Evolutionary conservation across 345 rosid genomes (phyloP), one percentile per base, ranked within the genome.

Genomic region (Euphorbia tirucalli): DNA sequence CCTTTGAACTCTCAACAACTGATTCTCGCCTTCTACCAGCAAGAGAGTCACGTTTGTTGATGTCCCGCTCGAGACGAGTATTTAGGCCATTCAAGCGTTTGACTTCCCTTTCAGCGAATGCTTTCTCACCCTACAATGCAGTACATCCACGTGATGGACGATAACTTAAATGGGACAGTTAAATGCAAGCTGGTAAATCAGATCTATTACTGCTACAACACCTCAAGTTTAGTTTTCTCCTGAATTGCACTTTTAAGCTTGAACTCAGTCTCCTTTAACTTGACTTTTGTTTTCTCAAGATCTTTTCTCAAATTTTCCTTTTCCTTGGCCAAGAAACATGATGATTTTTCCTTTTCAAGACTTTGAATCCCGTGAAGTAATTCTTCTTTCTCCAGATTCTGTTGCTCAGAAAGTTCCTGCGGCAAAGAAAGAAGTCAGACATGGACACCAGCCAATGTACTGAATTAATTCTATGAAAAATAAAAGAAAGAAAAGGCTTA

Each of bases 141-240:
- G 73, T 57, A 54, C 41, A 57, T 22, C 31, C 72, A 65, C 27
- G 13, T 32, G 54, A 37, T n/a, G 11, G 31, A 25, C 14, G 41
- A 63, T 13, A 50, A 35, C 22, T 10, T 32, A 65, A 52, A 28
- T 37, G 66, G 49, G 19, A 48, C 4, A 70, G 43, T 5, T 39
- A 69, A 43, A 72, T 62, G 54, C 31, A 24, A 7, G 3, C 30
- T 32, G 62, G 64, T 31, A 74, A 75, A 7, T 57, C 32, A 21
- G 71, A 14, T 32, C 10, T 54, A 41, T 41, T 41, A 41, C 61
- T 19, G 50, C 35, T 18, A 65, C 35, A 49, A 74, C 75, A 93
- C 98, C 98, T 94, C 98, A 71, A 94, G 88, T 84, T 90, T 94
- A 62, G 97, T 94, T 84, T 92, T 94, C 83, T 94, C 96, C 81